Base-by-base conservation (phyloP, 2,329 filamentous ascomycete genomes). In the Blastomyces emzantsi region DNA sequence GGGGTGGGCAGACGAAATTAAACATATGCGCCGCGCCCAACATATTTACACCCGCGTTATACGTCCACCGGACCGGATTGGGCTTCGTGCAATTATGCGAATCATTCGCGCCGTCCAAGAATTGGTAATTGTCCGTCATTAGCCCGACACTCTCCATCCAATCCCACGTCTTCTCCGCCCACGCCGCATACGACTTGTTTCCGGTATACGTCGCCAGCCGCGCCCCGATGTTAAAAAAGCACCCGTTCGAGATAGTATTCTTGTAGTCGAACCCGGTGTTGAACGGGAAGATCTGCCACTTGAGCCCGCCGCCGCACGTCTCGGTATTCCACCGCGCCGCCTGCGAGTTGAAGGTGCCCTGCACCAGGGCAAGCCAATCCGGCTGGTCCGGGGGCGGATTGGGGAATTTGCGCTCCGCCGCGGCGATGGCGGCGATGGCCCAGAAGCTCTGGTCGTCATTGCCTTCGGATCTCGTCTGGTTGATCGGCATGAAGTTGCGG, bases 321-420 rank as follows among this genome's bases (percentile, higher is more conserved):
- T 76, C 71, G 15, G 75, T 77, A 67, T 92, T 87, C 87, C 89
- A 92, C 28, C 90, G 83, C 17, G 75, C 75, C 1, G 83, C 83
- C 72, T 90, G 90, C 64, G 87, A 85, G 77, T 92, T 90, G 75
- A 92, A 94, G 8, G 90, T 87, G 15, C 86, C 87, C 73, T 90
- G 87, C 0, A 83, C 87, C 39, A 93, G 80, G 13, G 87, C 84
- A 11, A 92, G 79, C 88, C 88, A 95, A 65, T 87, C 84, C 1
- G 88, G 85, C 59, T 70, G 74, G 72, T 73, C 76, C 66, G 75
- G 74, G 2, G 70, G 68, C 19, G 73, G 74, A 62, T 75, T 73
- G 9, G 75, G 73, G 60, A 75, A 73, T 30, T 70, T 73, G 25
- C 72, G 70, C 62, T 76, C 74, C 2, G 74, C 74, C 17, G 74